These are phyloP conservation scores for Adansonia madagascariensis DNA, from an alignment of 441 rosid genomes.

Conservation along the genomic window DNA sequence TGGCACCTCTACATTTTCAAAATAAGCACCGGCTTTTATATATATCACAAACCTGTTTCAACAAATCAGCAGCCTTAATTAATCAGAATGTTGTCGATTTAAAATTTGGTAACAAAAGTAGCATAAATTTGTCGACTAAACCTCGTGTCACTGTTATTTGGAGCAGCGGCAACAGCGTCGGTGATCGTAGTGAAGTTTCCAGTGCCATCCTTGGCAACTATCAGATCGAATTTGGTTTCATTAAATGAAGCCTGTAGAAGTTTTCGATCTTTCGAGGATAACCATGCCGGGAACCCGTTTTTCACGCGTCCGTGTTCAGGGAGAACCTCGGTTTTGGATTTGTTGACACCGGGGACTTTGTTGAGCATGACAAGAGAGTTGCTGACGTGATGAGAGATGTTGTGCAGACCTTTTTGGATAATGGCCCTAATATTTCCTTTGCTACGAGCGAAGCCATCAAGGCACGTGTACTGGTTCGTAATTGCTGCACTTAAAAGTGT, in stretches of 20 bases:
- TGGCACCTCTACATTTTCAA: constrained; percentile 47
- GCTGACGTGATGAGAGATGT: constrained; percentile 51
- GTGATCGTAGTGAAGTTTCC: constrained; percentile 54
- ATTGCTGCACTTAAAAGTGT: constrained; percentile 56
- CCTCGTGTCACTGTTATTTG: constrained; percentile 56
- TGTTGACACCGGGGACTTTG: constrained; percentile 43
- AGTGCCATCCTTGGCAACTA: constrained; percentile 58
- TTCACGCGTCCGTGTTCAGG: constrained; percentile 42
- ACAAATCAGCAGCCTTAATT: neutral
- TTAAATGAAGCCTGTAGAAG: constrained; percentile 39
- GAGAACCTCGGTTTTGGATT: constrained; percentile 30
- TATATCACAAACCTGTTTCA: constrained; percentile 45
- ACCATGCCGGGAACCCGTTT: constrained; percentile 53
- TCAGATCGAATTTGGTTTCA: constrained; percentile 40
- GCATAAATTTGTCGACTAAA: constrained; percentile 5
- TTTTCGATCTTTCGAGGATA: constrained; percentile 40
- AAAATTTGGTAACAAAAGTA: neutral
- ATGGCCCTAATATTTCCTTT: constrained; percentile 32
- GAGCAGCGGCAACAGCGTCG: constrained; percentile 60
- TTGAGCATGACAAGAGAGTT: constrained; percentile 55
- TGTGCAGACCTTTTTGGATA: constrained; percentile 39
- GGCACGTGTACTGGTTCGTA: constrained; percentile 69
- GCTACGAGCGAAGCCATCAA: constrained; percentile 56
- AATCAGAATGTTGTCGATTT: neutral
- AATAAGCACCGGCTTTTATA: constrained; percentile 49